Evolutionary conservation across 495 filamentous ascomycete genomes (phyloP).

Genomic region (Rhypophila decipiens): DNA sequence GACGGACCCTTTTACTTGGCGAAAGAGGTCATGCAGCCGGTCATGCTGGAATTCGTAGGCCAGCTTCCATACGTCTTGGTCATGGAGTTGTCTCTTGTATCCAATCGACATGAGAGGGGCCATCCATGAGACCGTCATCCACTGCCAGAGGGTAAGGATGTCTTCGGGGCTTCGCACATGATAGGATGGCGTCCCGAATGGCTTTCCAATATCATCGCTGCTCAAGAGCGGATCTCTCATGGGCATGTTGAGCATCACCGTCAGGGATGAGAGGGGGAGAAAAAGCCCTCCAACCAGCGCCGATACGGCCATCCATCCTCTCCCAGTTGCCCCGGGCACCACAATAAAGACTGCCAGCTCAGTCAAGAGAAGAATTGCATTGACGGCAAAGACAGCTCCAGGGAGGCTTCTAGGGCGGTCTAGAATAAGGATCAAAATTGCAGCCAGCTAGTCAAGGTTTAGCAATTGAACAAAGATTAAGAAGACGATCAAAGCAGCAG

Average conservation of each 20-base stretch:
- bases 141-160: constrained; percentile 71
- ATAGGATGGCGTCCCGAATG: constrained; percentile 50
- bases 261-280: constrained; percentile 26
- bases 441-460: constrained; percentile 18
- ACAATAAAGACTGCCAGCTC: constrained; percentile 11
- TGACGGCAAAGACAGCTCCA: constrained; percentile 20
- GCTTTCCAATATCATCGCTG: constrained; percentile 53
- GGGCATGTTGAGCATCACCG: constrained; percentile 63
- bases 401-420: constrained; percentile 20
- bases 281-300: constrained; percentile 7
- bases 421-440: constrained; percentile 13
- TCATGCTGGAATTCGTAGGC: constrained; percentile 71
- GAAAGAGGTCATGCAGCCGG: constrained; percentile 63
- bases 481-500: too few relatives aligned
- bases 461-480: not conserved
- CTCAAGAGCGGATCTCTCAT: constrained; percentile 56
- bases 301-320: constrained; percentile 1
- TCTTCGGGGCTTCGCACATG: constrained; percentile 75
- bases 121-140: constrained; percentile 80
- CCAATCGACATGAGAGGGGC: constrained; percentile 60
- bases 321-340: constrained; percentile 4
- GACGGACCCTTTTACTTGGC: constrained; percentile 65
- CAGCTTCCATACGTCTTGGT: constrained; percentile 73
- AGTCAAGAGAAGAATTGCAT: constrained; percentile 9
- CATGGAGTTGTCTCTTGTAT: constrained; percentile 55